Evolutionary conservation across 257 asterid species (phyloP).

Genomic region (Osmanthus fragrans): DNA sequence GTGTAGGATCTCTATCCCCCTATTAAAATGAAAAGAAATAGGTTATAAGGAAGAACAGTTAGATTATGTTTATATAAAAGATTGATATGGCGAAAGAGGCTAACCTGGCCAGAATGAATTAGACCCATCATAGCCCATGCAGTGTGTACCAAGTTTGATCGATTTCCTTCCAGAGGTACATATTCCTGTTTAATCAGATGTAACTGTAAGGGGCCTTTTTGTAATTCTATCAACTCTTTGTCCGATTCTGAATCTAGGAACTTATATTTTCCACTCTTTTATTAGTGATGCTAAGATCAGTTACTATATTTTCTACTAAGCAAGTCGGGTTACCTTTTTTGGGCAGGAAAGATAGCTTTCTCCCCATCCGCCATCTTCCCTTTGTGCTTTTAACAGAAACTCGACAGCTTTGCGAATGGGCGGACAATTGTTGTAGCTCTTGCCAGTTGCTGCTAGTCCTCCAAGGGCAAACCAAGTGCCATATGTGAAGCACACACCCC

Average conservation of each 20-base stretch:
- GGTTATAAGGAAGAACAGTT: too few species aligned
- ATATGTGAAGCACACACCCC: conserved; percentile 65
- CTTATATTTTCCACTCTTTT: too few species aligned
- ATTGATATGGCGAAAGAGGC: not conserved
- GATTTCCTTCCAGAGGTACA: conserved; percentile 40
- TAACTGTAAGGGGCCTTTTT: too few species aligned
- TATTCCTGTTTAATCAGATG: conserved; percentile 28
- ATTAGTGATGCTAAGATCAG: too few species aligned
- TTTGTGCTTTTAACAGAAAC: conserved; percentile 44
- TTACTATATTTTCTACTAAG: too few species aligned
- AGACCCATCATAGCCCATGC: conserved; percentile 57
- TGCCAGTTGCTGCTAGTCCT: conserved; percentile 45
- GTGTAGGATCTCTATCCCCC: conserved; percentile 54
- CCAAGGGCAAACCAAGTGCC: conserved; percentile 58
- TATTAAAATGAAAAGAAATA: conserved; percentile 6
- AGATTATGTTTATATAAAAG: too few species aligned
- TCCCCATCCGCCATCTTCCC: conserved; percentile 67
- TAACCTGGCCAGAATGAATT: conserved; percentile 46
- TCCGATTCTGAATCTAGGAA: too few species aligned
- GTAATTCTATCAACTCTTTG: too few species aligned
- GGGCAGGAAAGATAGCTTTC: conserved; percentile 58
- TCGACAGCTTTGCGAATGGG: conserved; percentile 39
- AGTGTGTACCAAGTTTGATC: conserved; percentile 57
- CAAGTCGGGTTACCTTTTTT: conserved; percentile 33
- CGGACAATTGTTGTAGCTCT: conserved; percentile 29